Percentiles rank a stretch among this genome's conserved stretches.
Evolutionary conservation across 2,329 filamentous ascomycete genomes (phyloP).

Genomic region (Fusarium falciforme): DNA sequence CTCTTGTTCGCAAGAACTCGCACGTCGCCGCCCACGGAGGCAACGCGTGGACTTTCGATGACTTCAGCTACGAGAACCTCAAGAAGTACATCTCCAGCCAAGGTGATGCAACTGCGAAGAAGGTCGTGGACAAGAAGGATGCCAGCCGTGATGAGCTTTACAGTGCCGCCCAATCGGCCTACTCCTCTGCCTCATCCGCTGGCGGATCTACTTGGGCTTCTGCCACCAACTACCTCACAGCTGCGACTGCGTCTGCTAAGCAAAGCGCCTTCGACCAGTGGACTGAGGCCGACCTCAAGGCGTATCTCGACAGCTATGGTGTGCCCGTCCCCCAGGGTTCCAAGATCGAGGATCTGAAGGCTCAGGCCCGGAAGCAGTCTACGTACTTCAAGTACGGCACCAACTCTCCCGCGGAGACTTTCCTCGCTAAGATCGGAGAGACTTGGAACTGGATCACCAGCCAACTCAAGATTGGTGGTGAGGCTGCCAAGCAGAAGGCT

Average conservation of each 20-base stretch:
- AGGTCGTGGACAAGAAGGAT: constrained; percentile 70
- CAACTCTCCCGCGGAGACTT: constrained; percentile 70
- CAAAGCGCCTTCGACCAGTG: constrained; percentile 76
- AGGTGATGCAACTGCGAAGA: constrained; percentile 66
- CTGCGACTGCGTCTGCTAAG: constrained; percentile 74
- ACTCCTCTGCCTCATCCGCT: constrained; percentile 67
- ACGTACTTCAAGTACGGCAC: constrained; percentile 84
- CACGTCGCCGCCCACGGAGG: constrained; percentile 77
- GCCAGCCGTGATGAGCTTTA: constrained; percentile 80
- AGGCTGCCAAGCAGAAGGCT: constrained; percentile 62
- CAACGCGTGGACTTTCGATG: constrained; percentile 83
- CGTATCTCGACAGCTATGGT: constrained; percentile 83
- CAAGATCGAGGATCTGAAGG: constrained; percentile 75
- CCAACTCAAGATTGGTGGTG: constrained; percentile 61
- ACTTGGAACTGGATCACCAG: constrained; percentile 63
- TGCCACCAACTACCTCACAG: constrained; percentile 75
- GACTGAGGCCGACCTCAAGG: constrained; percentile 79
- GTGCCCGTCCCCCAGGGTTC: constrained; percentile 75
- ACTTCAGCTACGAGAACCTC: constrained; percentile 77
- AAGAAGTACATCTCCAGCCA: constrained; percentile 66
- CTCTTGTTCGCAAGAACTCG: constrained; percentile 77
- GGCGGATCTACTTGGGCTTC: constrained; percentile 72
- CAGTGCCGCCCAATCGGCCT: constrained; percentile 71
- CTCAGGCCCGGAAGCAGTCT: constrained; percentile 76
- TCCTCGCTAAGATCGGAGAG: constrained; percentile 72